These are phyloP conservation scores for Periconia sp. DNA, from an alignment of 2,329 filamentous ascomycete genomes.

Conservation along the genomic window DNA sequence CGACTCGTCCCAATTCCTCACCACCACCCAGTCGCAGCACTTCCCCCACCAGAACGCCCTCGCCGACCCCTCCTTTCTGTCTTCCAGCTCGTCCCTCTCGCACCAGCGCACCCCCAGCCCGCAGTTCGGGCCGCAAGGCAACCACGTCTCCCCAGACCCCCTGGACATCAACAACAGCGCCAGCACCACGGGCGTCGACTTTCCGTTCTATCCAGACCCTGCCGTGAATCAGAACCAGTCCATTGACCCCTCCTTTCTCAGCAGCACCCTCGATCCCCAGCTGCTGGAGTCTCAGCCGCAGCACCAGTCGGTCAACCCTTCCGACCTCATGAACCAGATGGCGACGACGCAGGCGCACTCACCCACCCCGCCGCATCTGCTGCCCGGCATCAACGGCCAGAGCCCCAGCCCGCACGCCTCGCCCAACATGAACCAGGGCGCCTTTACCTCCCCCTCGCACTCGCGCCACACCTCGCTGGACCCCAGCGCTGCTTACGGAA, in stretches of 20 bases:
- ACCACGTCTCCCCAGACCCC: conserved; percentile 43
- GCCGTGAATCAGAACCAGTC: conserved; percentile 57
- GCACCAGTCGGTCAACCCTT: conserved; percentile 53
- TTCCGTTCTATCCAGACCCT: conserved; percentile 21
- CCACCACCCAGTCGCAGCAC: conserved; percentile 53
- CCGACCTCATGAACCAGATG: conserved; percentile 58
- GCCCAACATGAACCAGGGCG: conserved; percentile 59
- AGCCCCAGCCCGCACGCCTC: conserved; percentile 60
- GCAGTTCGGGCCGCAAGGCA: conserved; percentile 47
- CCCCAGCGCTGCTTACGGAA: conserved; percentile 65
- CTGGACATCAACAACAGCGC: conserved; percentile 36
- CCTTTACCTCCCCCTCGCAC: conserved; percentile 61
- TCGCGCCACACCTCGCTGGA: conserved; percentile 67
- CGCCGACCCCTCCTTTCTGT: conserved; percentile 52
- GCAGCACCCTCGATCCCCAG: conserved; percentile 51
- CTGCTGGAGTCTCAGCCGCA: conserved; percentile 50
- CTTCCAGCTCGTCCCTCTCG: conserved; percentile 44
- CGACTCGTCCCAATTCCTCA: conserved; percentile 48
- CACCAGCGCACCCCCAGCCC: conserved; percentile 65
- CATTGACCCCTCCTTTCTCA: conserved; percentile 65
- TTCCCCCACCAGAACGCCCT: conserved; percentile 50
- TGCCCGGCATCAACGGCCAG: conserved; percentile 61
- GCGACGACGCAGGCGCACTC: conserved; percentile 57
- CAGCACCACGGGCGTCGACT: conserved; percentile 25
- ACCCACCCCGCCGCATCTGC: conserved; percentile 62